phyloP scores from a whole-genome alignment of 805 yeast genomes.

The Ogataea sp. region DNA sequence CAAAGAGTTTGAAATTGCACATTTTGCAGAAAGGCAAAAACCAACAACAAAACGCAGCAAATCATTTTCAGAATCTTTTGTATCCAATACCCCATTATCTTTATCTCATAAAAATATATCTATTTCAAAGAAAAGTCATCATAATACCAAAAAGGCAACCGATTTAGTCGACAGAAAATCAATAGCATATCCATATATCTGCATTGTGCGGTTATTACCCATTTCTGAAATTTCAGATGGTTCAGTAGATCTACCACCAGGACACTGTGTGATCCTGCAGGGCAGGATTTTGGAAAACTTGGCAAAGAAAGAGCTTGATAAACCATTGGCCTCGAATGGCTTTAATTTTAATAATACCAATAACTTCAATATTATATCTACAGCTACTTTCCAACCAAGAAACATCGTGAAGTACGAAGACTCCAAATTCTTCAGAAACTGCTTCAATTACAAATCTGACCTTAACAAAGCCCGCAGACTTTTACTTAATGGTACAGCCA shows the following conservation, averaged over 20 bases:
- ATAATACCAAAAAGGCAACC: background rate
- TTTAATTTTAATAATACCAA: background rate
- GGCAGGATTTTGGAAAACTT: conserved; percentile 34
- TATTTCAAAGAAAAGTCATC: background rate
- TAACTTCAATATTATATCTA: conserved; percentile 11
- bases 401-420: conserved; percentile 19
- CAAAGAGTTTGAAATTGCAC: conserved; percentile 47
- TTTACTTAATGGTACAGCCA: background rate
- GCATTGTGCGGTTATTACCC: conserved; percentile 14
- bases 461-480: background rate
- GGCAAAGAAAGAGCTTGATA: conserved; percentile 20
- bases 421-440: conserved; percentile 8
- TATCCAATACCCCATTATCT: too few relatives aligned
- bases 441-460: conserved; percentile 3
- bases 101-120: too few relatives aligned
- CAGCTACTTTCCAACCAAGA: conserved; percentile 20
- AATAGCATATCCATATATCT: conserved; percentile 22
- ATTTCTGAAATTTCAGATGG: conserved; percentile 1
- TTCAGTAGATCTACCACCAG: conserved; percentile 20
- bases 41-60: too few relatives aligned
- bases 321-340: background rate
- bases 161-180: conserved; percentile 10
- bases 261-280: conserved; percentile 30
- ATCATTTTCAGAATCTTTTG: too few relatives aligned
- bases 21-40: conserved; percentile 17